Evolutionary conservation across 2,329 filamentous ascomycete species (phyloP).

Genomic region (Botrytis porri): DNA sequence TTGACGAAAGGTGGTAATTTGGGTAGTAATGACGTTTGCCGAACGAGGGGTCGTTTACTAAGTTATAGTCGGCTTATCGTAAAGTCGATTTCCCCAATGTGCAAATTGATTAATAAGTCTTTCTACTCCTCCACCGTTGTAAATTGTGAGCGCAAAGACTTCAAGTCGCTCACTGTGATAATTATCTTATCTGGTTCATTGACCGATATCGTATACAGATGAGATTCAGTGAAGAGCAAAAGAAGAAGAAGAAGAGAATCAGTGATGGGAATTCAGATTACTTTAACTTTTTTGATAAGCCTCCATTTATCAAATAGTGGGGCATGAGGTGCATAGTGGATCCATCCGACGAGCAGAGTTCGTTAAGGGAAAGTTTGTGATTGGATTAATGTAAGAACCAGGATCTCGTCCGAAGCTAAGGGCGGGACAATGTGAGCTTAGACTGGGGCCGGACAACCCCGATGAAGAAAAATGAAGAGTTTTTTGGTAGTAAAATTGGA

Average conservation of each 20-base stretch:
- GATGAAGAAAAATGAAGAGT: conserved; percentile 10
- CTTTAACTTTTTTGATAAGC: conserved; percentile 12
- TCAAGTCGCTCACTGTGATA: conserved; percentile 38
- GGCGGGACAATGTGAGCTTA: conserved; percentile 3
- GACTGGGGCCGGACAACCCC: conserved; percentile 16
- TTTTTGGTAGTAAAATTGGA: conserved; percentile 6
- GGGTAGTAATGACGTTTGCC: background rate
- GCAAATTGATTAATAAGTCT: conserved; percentile 31
- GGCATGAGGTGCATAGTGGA: background rate
- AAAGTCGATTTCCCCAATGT: background rate
- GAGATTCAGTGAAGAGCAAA: background rate
- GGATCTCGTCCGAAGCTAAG: conserved; percentile 10
- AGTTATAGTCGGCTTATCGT: background rate
- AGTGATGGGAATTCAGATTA: conserved; percentile 7
- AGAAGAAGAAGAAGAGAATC: background rate
- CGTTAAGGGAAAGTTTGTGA: conserved; percentile 1
- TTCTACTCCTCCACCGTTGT: conserved; percentile 30
- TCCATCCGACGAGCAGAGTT: background rate
- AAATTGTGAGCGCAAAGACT: conserved; percentile 39
- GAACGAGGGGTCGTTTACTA: background rate
- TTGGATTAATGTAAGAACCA: background rate
- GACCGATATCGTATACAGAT: background rate
- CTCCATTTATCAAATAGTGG: conserved; percentile 11
- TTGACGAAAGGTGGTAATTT: background rate
- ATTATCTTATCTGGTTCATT: conserved; percentile 16